These are phyloP conservation scores for Dicorynia guianensis DNA, from an alignment of 306 rosid species.

Conservation along the genomic window DNA sequence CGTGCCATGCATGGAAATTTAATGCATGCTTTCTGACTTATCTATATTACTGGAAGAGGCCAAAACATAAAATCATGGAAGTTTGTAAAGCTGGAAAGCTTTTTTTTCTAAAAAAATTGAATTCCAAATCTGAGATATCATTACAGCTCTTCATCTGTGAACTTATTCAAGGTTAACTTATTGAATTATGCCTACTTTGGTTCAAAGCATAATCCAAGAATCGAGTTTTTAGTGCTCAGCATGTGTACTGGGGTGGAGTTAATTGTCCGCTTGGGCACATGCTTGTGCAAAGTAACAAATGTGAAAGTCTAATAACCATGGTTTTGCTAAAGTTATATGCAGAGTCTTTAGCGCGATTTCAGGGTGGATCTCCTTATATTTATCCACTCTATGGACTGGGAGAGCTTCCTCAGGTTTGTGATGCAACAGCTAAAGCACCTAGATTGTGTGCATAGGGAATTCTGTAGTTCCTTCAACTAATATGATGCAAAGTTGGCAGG, in stretches of 20 bases:
- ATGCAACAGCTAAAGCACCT: constrained; percentile 16
- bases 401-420: constrained; percentile 64
- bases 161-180: background rate
- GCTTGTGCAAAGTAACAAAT: constrained; percentile 12
- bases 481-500: constrained; percentile 47
- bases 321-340: constrained; percentile 58
- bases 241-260: background rate
- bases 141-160: background rate
- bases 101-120: constrained; percentile 11
- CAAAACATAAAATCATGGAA: background rate
- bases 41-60: background rate
- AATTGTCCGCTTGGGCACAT: background rate
- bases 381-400: constrained; percentile 75
- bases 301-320: constrained; percentile 21
- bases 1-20: constrained; percentile 5
- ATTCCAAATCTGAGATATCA: background rate
- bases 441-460: constrained; percentile 24
- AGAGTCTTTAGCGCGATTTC: constrained; percentile 70
- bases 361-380: constrained; percentile 69
- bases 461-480: background rate
- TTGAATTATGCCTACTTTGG: background rate
- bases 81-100: background rate
- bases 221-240: background rate
- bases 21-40: background rate
- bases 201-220: constrained; percentile 12